These are phyloP conservation scores for Sanghuangporus weigelae DNA, from an alignment of 1,284 basidiomycete species.

Conservation along the genomic window DNA sequence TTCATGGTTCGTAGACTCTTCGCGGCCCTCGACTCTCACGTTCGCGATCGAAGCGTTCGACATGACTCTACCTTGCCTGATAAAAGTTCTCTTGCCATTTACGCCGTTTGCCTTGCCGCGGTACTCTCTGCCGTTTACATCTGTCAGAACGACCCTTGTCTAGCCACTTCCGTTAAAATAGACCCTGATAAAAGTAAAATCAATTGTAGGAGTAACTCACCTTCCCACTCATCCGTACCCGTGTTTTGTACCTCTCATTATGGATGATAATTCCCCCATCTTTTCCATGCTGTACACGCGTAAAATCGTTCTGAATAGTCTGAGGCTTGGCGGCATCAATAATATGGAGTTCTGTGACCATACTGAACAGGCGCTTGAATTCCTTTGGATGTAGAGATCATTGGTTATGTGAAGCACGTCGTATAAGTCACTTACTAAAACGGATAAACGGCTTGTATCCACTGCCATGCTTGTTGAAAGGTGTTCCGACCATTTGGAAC, in stretches of 20 bases:
- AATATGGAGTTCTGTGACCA: conserved; percentile 25
- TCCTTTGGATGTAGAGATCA: background rate
- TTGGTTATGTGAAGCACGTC: background rate
- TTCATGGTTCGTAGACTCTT: conserved; percentile 31
- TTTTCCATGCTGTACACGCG: conserved; percentile 8
- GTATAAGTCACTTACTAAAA: background rate
- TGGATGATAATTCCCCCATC: conserved; percentile 23
- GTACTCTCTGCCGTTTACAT: conserved; percentile 24
- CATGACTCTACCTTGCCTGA: conserved; percentile 5
- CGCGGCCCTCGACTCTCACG: conserved; percentile 33
- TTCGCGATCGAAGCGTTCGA: conserved; percentile 21
- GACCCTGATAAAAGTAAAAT: background rate
- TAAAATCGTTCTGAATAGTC: conserved; percentile 14
- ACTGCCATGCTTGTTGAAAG: background rate
- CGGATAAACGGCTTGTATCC: background rate
- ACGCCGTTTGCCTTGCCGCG: conserved; percentile 24
- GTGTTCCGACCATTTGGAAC: background rate
- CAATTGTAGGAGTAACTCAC: conserved; percentile 21
- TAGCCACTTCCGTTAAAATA: conserved; percentile 9
- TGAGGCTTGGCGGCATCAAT: conserved; percentile 25
- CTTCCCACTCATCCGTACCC: conserved; percentile 28
- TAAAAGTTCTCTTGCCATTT: conserved; percentile 28
- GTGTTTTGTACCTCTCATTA: conserved; percentile 33
- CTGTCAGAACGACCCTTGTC: conserved; percentile 28
- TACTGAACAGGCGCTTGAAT: background rate